Evolutionary conservation across 352 stramenopile species (phyloP).

Genomic region (Phytophthora palmivora): DNA sequence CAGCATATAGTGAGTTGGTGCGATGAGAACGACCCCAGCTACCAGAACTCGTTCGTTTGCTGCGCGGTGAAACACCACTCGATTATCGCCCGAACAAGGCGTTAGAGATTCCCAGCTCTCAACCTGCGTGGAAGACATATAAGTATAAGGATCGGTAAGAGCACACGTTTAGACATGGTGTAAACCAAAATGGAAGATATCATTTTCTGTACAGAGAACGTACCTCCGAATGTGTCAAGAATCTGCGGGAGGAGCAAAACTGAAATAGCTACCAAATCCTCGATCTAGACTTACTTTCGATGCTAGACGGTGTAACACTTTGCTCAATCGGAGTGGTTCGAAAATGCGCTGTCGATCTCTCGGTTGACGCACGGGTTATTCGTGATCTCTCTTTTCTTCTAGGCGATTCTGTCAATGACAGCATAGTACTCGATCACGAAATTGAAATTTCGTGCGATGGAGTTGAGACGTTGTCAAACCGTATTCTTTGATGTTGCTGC

Average conservation of each 20-base stretch:
- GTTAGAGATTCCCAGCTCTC: conserved; percentile 1
- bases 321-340: conserved; percentile 22
- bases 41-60: conserved; percentile 16
- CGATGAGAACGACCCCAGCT: neutral
- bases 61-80: conserved; percentile 7
- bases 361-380: conserved; percentile 15
- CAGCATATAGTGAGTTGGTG: conserved; percentile 15
- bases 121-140: too few relatives aligned
- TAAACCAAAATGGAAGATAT: conserved; percentile 1
- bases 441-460: conserved; percentile 8
- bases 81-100: conserved; percentile 20
- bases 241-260: conserved; percentile 16
- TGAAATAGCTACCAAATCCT: conserved; percentile 17
- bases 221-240: conserved; percentile 19
- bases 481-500: conserved; percentile 8
- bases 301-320: conserved; percentile 3
- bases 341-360: conserved; percentile 11
- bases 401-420: conserved; percentile 20
- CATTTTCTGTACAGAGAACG: neutral
- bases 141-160: too few relatives aligned
- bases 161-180: too few relatives aligned
- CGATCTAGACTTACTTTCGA: conserved; percentile 6
- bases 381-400: conserved; percentile 17
- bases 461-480: neutral
- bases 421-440: neutral